Evolutionary conservation across 805 yeast genomes (phyloP).

Genomic region (Phaffomyces thermotolerans): DNA sequence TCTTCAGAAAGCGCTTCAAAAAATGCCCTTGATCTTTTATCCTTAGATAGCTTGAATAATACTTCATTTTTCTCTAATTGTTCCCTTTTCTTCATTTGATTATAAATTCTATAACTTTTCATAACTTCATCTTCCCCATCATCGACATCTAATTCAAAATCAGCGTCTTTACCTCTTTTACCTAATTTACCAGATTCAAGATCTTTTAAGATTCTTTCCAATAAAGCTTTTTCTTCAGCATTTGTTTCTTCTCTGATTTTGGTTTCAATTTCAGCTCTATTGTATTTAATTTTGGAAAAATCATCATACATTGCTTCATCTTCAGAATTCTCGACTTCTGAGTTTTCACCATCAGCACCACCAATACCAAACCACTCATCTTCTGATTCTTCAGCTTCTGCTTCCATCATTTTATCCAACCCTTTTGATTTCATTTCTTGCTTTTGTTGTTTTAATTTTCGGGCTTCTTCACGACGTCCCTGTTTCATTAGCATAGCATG

Average conservation of each 20-base stretch:
- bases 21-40: conserved; percentile 57
- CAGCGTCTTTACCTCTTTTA: conserved; percentile 45
- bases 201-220: conserved; percentile 63
- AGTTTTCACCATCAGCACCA: conserved; percentile 54
- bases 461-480: conserved; percentile 20
- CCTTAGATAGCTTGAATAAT: conserved; percentile 41
- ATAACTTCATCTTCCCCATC: conserved; percentile 67
- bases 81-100: conserved; percentile 28
- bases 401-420: conserved; percentile 54
- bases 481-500: conserved; percentile 16
- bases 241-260: conserved; percentile 54
- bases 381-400: conserved; percentile 84
- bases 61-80: conserved; percentile 42
- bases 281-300: conserved; percentile 46
- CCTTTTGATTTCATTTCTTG: conserved; percentile 54
- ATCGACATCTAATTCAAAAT: conserved; percentile 56
- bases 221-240: conserved; percentile 52
- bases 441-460: conserved; percentile 27
- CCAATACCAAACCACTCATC: conserved; percentile 85
- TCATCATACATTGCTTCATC: conserved; percentile 77
- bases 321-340: conserved; percentile 56
- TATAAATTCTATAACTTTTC: conserved; percentile 19
- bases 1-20: conserved; percentile 56
- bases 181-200: conserved; percentile 65
- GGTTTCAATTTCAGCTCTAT: conserved; percentile 51